A percentile compares a stretch with the other conserved stretches of the same genome.
Conservation (phyloP, 2,329 filamentous ascomycete genomes). For the Hypoxylon sp. region DNA sequence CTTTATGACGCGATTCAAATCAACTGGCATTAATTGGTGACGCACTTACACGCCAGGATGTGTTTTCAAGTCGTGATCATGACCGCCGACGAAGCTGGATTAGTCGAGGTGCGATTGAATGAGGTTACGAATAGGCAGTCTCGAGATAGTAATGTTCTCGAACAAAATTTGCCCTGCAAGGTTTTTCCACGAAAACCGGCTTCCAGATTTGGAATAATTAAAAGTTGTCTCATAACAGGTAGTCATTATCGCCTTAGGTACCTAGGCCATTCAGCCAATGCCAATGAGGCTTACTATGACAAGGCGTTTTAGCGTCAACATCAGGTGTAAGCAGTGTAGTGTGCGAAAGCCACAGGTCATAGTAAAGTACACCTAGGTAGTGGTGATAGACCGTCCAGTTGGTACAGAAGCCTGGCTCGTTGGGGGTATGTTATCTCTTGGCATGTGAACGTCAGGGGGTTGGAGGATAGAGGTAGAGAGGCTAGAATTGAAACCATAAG, state of each 20-base stretch:
- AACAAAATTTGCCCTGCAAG: slow-evolving; percentile 12
- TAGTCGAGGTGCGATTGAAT: neutral
- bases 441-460: slow-evolving; percentile 27
- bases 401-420: slow-evolving; percentile 20
- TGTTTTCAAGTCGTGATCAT: slow-evolving; percentile 10
- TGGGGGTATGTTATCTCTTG: slow-evolving; percentile 21
- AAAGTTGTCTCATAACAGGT: too few species aligned
- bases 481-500: slow-evolving; percentile 22
- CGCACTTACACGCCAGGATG: slow-evolving; percentile 13
- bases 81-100: neutral
- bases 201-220: slow-evolving; percentile 29
- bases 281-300: slow-evolving; percentile 31
- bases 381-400: slow-evolving; percentile 18
- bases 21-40: neutral
- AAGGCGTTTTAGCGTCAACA: slow-evolving; percentile 4
- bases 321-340: slow-evolving; percentile 26
- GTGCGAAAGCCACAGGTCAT: slow-evolving; percentile 19
- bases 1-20: neutral
- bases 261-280: slow-evolving; percentile 17
- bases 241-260: too few species aligned
- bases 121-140: neutral
- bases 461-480: neutral
- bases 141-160: slow-evolving; percentile 14
- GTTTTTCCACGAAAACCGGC: slow-evolving; percentile 7
- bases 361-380: slow-evolving; percentile 36